Base-by-base conservation (phyloP, 495 filamentous ascomycete genomes). In the Echria macrotheca region DNA sequence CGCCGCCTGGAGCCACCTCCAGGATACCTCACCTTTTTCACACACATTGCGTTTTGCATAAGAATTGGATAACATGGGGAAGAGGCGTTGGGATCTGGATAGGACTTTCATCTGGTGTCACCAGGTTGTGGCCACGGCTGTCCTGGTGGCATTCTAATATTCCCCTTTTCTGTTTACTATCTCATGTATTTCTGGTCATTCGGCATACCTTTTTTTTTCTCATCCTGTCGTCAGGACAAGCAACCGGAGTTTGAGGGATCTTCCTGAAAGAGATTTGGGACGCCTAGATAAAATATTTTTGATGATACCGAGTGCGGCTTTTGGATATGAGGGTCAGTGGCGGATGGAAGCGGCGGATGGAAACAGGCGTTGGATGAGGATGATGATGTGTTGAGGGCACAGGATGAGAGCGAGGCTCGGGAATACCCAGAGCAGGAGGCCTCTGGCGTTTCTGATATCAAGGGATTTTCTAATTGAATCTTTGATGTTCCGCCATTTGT, bases 1-100 rank as follows among this genome's bases (percentile, higher is more conserved):
- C n/a, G n/a, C n/a, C n/a, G n/a, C n/a, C n/a, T n/a, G n/a, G n/a
- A n/a, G n/a, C n/a, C n/a, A n/a, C n/a, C n/a, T n/a, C n/a, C n/a
- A n/a, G n/a, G n/a, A n/a, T 24, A 11, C 5, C 17, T 29, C 7
- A 29, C 25, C 10, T 32, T 37, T 51, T 14, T 44, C 12, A 44
- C 28, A n/a, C n/a, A n/a, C n/a, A n/a, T n/a, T n/a, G n/a, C 19
- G 11, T 24, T 44, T 45, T 45, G 49, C 49, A 51, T 51, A 35
- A 48, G 46, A 48, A 17, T 25, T 25, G n/a, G 32, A 25, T n/a
- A 23, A 11, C 35, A 26, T 14, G 46, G 15, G 33, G 45, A 48
- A 48, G 32, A 48, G 46, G 46, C 46, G 46, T 48, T 48, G 7
- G 45, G 15, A 39, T 25, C 47, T 28, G 21, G 45, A 23, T 17